Evolutionary conservation across 208 protist species (phyloP).

Genomic region (Trichomonas gallinae): DNA sequence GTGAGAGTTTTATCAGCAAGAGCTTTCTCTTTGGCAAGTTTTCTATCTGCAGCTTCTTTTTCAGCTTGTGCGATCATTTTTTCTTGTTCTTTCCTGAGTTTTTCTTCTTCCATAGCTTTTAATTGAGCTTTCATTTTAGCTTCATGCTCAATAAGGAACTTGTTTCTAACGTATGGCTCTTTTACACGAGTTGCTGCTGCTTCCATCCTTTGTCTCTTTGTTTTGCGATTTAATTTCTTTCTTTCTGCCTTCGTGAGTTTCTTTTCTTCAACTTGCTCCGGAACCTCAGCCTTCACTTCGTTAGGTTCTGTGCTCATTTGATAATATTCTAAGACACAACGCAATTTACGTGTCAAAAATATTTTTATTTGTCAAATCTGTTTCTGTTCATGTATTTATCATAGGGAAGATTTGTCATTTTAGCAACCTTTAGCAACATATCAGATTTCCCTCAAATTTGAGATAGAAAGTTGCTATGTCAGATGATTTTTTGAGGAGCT

Average conservation of each 20-base stretch:
- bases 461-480: no score
- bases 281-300: background rate
- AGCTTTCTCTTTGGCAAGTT: background rate
- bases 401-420: no score
- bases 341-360: no score
- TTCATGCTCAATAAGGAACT: background rate
- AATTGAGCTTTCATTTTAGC: background rate
- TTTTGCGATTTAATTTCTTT: background rate
- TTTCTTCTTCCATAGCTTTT: background rate
- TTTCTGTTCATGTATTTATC: no score
- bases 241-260: background rate
- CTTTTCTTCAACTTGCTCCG: background rate
- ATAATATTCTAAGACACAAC: no score
- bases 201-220: background rate
- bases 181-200: background rate
- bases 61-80: background rate
- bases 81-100: background rate
- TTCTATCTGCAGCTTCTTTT: background rate
- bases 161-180: background rate
- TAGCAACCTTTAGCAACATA: no score
- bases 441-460: no score
- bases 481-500: no score
- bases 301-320: background rate
- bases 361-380: no score
- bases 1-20: background rate